Base-by-base conservation (phyloP, 2,329 filamentous ascomycete species). In the Fonsecaea nubica region DNA sequence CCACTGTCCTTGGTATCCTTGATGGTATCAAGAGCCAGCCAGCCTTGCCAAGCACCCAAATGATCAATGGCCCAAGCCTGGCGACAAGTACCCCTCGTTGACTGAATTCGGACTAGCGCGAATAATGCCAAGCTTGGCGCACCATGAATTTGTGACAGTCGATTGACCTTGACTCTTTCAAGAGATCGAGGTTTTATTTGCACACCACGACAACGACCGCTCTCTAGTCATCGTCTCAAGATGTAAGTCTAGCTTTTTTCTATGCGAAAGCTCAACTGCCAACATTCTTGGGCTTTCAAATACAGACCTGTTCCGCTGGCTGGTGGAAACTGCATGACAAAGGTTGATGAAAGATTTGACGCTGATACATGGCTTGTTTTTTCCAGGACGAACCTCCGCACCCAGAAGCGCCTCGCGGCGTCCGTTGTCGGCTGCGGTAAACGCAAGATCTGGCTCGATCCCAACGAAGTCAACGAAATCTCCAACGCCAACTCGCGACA, bases 381-480 rank as follows among this genome's bases (percentile, higher is more conserved):
- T 35, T 54, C 13, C 33, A 61, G 58, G 95, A 93, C 97, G 91
- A 98, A 98, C 84, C 91, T 99, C 85, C 91, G 90, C 85, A 98
- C 95, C 84, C 96, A 99, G 90, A 99, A 99, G 91, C 94, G 96
- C 87, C 93, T 99, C 81, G 95, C 95, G 84, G 92, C 95, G 81
- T 92, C 94, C 85, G 95, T 99, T 84, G 92, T 97, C 84, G 93
- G 93, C 89, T 96, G 92, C 87, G 95, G 95, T 83, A 90, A 99
- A 92, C 92, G 94, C 90, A 99, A 99, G 92, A 96, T 99, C 87
- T 99, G 95, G 95, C 93, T 99, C 83, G 95, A 99, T 86, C 95
- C 95, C 84, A 98, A 96, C 84, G 95, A 99, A 88, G 89, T 93
- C 86, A 95, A 86, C 88, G 95, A 99, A 87, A 99, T 99, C 87